Evolutionary conservation across 2,329 filamentous ascomycete species (phyloP).

Genomic region (Tolypocladium guangdongense): DNA sequence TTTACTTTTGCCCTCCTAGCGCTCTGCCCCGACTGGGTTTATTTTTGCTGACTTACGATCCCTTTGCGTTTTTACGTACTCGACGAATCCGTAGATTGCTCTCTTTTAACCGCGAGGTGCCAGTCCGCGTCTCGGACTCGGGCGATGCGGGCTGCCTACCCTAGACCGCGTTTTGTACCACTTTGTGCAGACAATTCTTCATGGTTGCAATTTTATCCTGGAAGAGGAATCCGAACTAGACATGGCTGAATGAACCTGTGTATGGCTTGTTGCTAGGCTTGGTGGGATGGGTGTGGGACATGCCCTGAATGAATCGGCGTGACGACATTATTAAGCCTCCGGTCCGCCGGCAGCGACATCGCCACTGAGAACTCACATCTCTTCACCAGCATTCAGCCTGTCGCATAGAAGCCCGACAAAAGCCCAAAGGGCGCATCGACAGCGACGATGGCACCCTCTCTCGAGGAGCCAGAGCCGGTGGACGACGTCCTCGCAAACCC

Average conservation of each 20-base stretch:
- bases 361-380: neutral
- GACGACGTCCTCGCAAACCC: constrained; percentile 66
- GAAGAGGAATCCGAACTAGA: too few relatives aligned
- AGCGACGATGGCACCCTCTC: constrained; percentile 61
- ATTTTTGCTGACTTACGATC: neutral
- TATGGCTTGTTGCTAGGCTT: neutral
- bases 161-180: neutral
- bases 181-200: neutral
- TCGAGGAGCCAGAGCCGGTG: constrained; percentile 58
- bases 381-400: neutral
- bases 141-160: neutral
- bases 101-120: too few relatives aligned
- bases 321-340: constrained; percentile 10
- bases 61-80: neutral
- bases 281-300: neutral
- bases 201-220: neutral
- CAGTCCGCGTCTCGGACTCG: too few relatives aligned
- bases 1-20: constrained; percentile 6
- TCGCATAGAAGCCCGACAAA: neutral
- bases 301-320: neutral
- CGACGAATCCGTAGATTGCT: too few relatives aligned
- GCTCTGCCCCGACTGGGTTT: neutral
- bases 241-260: neutral
- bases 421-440: neutral
- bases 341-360: neutral